Conservation (phyloP, 1,284 basidiomycete species). For the Ceratobasidium sp. region DNA sequence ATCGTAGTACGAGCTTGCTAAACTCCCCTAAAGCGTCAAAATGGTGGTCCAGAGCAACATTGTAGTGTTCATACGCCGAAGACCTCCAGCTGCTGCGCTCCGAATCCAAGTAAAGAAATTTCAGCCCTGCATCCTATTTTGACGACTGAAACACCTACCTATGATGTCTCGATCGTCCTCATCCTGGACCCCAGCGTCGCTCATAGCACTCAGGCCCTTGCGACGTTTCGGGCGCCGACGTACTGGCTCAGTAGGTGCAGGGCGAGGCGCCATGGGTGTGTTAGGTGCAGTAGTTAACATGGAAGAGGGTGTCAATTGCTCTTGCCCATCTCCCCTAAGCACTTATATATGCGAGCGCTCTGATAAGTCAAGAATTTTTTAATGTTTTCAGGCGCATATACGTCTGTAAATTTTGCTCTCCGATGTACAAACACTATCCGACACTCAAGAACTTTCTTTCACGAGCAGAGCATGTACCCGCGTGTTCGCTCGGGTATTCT, state of each 20-base stretch:
- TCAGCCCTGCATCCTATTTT: too few species aligned
- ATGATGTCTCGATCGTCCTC: too few species aligned
- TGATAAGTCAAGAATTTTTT: too few species aligned
- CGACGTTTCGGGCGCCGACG: conserved; percentile 16
- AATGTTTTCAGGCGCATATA: not conserved
- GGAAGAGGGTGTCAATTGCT: not conserved
- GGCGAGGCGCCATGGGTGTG: not conserved
- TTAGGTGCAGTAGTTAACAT: not conserved
- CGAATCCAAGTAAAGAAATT: too few species aligned
- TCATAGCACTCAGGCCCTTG: conserved; percentile 7
- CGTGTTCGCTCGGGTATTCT: not conserved
- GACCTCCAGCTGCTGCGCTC: too few species aligned
- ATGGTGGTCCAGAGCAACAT: not conserved
- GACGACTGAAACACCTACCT: conserved; percentile 8
- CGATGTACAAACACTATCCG: not conserved
- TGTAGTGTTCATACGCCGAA: conserved; percentile 34
- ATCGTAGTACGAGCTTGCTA: conserved; percentile 14
- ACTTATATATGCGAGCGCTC: not conserved
- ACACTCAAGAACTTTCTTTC: not conserved
- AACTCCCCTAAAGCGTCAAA: not conserved
- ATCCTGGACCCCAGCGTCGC: too few species aligned
- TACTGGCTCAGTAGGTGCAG: conserved; percentile 11
- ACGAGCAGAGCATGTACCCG: not conserved
- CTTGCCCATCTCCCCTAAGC: not conserved
- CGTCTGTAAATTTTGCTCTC: not conserved